These are phyloP conservation scores for Asterella californica DNA, from an alignment of 225 moss, liverwort and hornwort species.

Conservation along the genomic window DNA sequence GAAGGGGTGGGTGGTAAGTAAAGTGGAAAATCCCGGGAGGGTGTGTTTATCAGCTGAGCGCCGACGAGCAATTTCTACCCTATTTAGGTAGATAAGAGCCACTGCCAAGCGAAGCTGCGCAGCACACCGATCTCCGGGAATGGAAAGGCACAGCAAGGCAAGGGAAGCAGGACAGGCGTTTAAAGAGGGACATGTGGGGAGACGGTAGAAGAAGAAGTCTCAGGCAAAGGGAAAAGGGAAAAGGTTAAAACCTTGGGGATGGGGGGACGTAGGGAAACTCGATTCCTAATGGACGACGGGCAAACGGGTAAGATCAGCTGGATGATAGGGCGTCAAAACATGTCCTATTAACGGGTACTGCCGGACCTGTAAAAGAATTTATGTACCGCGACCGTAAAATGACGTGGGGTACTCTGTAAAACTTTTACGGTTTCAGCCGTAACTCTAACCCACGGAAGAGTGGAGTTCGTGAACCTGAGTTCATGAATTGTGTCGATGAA, in stretches of 20 bases:
- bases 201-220: not conserved
- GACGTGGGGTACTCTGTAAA: too few relatives aligned
- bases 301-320: not conserved
- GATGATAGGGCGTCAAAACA: not conserved
- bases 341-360: too few relatives aligned
- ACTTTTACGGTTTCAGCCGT: too few relatives aligned
- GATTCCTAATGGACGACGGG: not conserved
- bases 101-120: not conserved
- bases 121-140: not conserved
- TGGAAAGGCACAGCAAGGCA: too few relatives aligned
- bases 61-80: not conserved
- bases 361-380: too few relatives aligned
- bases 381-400: too few relatives aligned
- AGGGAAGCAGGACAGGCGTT: too few relatives aligned
- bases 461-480: too few relatives aligned
- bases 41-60: not conserved
- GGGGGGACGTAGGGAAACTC: too few relatives aligned
- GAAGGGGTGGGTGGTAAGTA: slow-evolving; percentile 9
- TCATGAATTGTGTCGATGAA: too few relatives aligned
- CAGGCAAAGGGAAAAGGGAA: not conserved
- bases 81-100: not conserved
- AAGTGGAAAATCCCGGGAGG: not conserved
- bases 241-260: not conserved
- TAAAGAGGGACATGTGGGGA: too few relatives aligned
- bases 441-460: too few relatives aligned